These are phyloP conservation scores for Pyracantha coccinea DNA, from an alignment of 331 rosid genomes.

Conservation along the genomic window DNA sequence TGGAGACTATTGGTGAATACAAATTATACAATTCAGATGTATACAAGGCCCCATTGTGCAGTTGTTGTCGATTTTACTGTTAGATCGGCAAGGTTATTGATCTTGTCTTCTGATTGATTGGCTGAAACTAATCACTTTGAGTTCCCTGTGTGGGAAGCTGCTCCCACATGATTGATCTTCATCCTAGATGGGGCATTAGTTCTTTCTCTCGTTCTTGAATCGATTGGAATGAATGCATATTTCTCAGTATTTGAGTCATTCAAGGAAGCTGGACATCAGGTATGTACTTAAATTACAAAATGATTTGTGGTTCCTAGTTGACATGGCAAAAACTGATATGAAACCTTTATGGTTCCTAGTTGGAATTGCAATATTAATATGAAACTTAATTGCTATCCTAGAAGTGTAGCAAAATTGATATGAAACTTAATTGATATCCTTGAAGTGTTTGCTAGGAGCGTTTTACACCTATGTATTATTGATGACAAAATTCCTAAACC, in stretches of 20 bases:
- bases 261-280: not conserved
- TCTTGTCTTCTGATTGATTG: not conserved
- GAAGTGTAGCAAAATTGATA: too few relatives aligned
- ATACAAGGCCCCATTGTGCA: not conserved
- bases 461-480: too few relatives aligned
- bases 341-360: not conserved
- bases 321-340: not conserved
- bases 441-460: too few relatives aligned
- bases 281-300: not conserved
- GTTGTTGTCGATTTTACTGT: not conserved
- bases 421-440: too few relatives aligned
- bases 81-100: not conserved
- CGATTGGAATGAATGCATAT: not conserved
- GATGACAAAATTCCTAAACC: too few relatives aligned
- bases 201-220: not conserved
- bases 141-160: not conserved
- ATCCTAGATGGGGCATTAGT: not conserved
- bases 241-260: not conserved
- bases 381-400: not conserved
- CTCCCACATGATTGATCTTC: not conserved
- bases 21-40: not conserved
- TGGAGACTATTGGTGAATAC: conserved; percentile 24
- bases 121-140: not conserved
- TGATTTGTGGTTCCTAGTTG: not conserved
- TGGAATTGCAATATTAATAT: too few relatives aligned